These are phyloP conservation scores for Suillus spraguei DNA, from an alignment of 768 basidiomycete genomes.

Conservation along the genomic window DNA sequence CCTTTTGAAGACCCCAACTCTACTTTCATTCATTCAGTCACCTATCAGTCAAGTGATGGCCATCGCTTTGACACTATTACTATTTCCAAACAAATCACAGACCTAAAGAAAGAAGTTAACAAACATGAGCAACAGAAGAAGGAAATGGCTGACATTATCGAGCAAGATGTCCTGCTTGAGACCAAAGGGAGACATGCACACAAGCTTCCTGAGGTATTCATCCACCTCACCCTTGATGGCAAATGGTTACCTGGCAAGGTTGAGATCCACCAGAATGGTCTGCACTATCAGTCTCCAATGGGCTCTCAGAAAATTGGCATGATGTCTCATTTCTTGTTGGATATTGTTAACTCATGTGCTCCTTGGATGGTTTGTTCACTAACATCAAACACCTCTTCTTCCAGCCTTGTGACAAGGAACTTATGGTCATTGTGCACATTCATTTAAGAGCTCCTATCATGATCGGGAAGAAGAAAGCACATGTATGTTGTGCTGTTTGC, in stretches of 20 bases:
- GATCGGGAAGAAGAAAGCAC: conserved; percentile 98
- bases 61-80: conserved; percentile 90
- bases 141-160: conserved; percentile 97
- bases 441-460: conserved; percentile 96
- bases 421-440: conserved; percentile 91
- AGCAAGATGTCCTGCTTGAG: conserved; percentile 89
- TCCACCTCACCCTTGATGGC: conserved; percentile 91
- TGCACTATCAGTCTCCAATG: conserved; percentile 86
- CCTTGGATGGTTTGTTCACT: conserved; percentile 85
- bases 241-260: conserved; percentile 97
- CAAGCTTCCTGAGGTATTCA: conserved; percentile 89
- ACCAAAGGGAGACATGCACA: conserved; percentile 85
- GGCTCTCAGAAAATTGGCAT: conserved; percentile 90
- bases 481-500: conserved; percentile 51
- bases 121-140: conserved; percentile 98
- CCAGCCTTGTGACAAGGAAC: conserved; percentile 96
- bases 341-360: conserved; percentile 11
- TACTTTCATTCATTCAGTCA: conserved; percentile 93
- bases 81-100: conserved; percentile 90
- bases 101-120: conserved; percentile 94
- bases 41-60: conserved; percentile 88
- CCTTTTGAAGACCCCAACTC: conserved; percentile 97
- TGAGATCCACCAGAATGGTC: conserved; percentile 96
- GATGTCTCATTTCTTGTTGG: conserved; percentile 27
- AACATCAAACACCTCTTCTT: conserved; percentile 99